Evolutionary conservation across 2,329 filamentous ascomycete genomes (phyloP).

Genomic region (Trichoderma sp.): DNA sequence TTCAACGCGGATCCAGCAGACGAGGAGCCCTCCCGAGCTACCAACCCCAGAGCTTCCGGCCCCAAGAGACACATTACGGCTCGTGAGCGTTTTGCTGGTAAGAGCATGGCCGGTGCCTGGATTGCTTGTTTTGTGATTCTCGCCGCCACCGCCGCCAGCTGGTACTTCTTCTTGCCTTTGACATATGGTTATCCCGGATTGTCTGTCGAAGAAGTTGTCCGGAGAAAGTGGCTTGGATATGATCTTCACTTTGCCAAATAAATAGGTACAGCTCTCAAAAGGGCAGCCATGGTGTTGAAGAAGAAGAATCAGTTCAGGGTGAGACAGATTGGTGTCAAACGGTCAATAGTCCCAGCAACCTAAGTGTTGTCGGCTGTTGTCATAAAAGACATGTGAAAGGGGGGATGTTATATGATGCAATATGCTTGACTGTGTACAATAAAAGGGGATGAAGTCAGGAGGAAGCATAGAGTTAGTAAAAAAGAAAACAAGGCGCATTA

Average conservation of each 20-base stretch:
- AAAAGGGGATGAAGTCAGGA: background rate
- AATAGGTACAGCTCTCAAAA: background rate
- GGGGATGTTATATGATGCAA: background rate
- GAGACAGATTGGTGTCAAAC: background rate
- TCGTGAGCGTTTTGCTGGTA: slow-evolving; percentile 73
- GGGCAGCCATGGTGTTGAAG: background rate
- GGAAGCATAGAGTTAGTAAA: background rate
- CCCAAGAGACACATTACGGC: slow-evolving; percentile 68
- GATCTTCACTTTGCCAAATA: slow-evolving; percentile 99
- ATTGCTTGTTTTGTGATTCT: slow-evolving; percentile 71
- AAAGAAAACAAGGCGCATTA: background rate
- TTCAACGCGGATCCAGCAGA: slow-evolving; percentile 81
- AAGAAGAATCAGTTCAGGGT: background rate
- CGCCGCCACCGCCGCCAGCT: slow-evolving; percentile 65
- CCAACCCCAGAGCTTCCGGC: slow-evolving; percentile 37
- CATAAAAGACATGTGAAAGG: background rate
- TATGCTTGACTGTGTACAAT: slow-evolving; percentile 11
- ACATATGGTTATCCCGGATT: slow-evolving; percentile 94
- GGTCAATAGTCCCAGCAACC: background rate
- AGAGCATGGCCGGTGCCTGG: slow-evolving; percentile 77
- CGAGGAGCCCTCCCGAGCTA: slow-evolving; percentile 48
- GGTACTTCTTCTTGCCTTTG: slow-evolving; percentile 90
- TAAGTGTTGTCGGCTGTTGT: background rate
- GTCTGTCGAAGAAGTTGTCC: slow-evolving; percentile 69
- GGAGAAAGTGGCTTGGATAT: slow-evolving; percentile 93